A percentile compares a stretch with the other conserved stretches of the same genome.
Conservation (phyloP, 2,329 filamentous ascomycete genomes). For the Albifimbria verrucaria region DNA sequence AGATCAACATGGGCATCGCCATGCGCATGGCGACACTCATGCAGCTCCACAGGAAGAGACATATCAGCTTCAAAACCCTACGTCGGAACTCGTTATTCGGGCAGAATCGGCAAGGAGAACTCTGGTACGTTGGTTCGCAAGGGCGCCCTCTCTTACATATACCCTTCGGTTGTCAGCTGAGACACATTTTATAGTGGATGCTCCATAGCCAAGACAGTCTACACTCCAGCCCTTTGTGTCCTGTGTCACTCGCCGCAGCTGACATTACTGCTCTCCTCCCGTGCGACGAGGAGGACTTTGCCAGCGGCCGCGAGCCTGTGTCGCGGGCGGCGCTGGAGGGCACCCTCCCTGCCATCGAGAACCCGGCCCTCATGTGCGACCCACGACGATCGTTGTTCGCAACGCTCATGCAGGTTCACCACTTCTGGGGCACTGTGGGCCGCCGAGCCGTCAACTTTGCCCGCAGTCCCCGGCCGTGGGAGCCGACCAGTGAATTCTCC, state of each 20-base stretch:
- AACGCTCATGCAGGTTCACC: conserved; percentile 51
- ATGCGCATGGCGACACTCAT: conserved; percentile 54
- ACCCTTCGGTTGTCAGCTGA: not conserved
- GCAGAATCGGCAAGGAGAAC: conserved; percentile 56
- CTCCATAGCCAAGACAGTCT: conserved; percentile 56
- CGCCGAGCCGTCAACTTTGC: conserved; percentile 44
- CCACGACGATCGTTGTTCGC: conserved; percentile 51
- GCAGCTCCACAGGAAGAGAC: conserved; percentile 55
- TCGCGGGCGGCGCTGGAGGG: conserved; percentile 52
- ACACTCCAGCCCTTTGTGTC: conserved; percentile 49
- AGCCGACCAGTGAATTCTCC: conserved; percentile 45
- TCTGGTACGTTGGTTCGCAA: conserved; percentile 36
- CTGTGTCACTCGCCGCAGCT: conserved; percentile 46
- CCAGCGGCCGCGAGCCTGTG: conserved; percentile 41
- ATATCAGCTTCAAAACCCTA: conserved; percentile 40
- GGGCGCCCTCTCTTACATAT: not conserved
- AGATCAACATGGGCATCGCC: conserved; percentile 56
- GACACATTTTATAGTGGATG: conserved; percentile 46
- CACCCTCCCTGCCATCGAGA: conserved; percentile 45
- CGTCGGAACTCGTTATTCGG: conserved; percentile 41
- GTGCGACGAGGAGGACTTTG: conserved; percentile 50
- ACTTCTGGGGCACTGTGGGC: conserved; percentile 51
- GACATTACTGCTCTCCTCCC: conserved; percentile 55
- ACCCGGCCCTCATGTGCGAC: conserved; percentile 40
- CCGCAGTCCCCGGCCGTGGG: conserved; percentile 42